Conservation (phyloP, 78 protist genomes). For the Guillardia theta region DNA sequence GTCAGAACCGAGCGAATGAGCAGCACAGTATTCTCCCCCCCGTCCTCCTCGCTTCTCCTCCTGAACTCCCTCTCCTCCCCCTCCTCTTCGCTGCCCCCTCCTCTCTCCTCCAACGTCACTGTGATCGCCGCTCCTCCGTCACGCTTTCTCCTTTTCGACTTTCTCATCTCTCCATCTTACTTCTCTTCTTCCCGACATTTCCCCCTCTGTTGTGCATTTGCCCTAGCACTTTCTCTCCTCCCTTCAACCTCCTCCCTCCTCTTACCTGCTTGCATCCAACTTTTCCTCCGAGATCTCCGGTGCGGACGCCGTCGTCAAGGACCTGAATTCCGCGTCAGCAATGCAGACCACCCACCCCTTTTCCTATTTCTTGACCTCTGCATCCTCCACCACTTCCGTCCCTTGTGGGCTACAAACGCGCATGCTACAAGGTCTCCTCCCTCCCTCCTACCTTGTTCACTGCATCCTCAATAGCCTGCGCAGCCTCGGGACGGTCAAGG, state of each 20-base stretch:
- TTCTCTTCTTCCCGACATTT: no score
- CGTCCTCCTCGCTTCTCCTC: not conserved
- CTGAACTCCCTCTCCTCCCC: not conserved
- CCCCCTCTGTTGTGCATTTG: no score
- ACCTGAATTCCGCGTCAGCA: not conserved
- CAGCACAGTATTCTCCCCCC: not conserved
- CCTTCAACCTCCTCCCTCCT: no score
- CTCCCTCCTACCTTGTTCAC: not conserved
- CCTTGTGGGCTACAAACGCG: not conserved
- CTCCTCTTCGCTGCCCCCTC: not conserved
- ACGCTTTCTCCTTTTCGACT: not conserved
- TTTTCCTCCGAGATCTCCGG: no score
- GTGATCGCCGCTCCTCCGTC: not conserved
- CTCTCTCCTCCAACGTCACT: not conserved
- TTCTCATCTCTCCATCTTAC: not conserved
- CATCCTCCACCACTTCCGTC: not conserved
- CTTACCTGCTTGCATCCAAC: no score
- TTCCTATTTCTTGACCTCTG: no score
- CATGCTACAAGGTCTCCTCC: no score
- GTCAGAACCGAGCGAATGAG: not conserved
- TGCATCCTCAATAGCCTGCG: not conserved
- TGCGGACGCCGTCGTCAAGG: not conserved
- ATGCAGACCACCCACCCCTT: not conserved
- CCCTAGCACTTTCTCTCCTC: no score
- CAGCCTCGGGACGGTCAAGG: slow-evolving; percentile 7